phyloP scores from a whole-genome alignment of 2,329 filamentous ascomycete genomes.

The Allantophomopsis cytisporea region DNA sequence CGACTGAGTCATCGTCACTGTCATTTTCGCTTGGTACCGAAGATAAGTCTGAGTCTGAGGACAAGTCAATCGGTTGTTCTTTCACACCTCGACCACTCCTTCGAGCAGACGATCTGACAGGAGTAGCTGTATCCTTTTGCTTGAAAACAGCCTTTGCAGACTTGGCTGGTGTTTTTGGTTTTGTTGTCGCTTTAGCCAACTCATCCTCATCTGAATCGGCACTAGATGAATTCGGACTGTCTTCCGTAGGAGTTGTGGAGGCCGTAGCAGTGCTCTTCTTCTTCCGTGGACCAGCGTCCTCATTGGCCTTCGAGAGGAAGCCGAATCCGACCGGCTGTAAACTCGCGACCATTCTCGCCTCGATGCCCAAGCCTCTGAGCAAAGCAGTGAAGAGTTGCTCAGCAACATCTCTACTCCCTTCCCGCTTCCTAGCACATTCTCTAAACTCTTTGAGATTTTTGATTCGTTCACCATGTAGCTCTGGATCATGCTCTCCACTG shows the following conservation, averaged over 20 bases:
- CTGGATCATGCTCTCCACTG: slow-evolving; percentile 44
- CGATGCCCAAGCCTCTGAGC: slow-evolving; percentile 65
- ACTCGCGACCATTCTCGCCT: slow-evolving; percentile 72
- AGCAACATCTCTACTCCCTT: slow-evolving; percentile 77
- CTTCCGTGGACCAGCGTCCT: slow-evolving; percentile 37
- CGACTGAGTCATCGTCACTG: slow-evolving; percentile 43
- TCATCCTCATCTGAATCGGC: slow-evolving; percentile 7
- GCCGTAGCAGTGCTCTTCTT: slow-evolving; percentile 9
- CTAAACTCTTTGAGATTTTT: slow-evolving; percentile 54
- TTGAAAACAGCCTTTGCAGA: slow-evolving; percentile 4
- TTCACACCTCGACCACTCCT: slow-evolving; percentile 14
- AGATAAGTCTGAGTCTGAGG: slow-evolving; percentile 31
- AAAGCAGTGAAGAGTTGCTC: slow-evolving; percentile 84
- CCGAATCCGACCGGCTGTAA: slow-evolving; percentile 82
- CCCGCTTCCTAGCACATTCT: slow-evolving; percentile 50
- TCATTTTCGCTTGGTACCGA: slow-evolving; percentile 31
- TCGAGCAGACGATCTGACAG: slow-evolving; percentile 1
- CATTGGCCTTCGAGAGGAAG: slow-evolving; percentile 69
- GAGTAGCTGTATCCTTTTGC: slow-evolving; percentile 5
- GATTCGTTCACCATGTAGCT: slow-evolving; percentile 66
- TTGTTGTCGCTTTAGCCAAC: slow-evolving; percentile 5
- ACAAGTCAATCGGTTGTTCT: slow-evolving; percentile 24
- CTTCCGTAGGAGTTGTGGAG: slow-evolving; percentile 24
- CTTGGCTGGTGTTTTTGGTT: slow-evolving; percentile 10
- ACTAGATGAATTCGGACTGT: slow-evolving; percentile 11